Conservation (phyloP, 805 yeast species). For the Kregervanrija fluxuum region DNA sequence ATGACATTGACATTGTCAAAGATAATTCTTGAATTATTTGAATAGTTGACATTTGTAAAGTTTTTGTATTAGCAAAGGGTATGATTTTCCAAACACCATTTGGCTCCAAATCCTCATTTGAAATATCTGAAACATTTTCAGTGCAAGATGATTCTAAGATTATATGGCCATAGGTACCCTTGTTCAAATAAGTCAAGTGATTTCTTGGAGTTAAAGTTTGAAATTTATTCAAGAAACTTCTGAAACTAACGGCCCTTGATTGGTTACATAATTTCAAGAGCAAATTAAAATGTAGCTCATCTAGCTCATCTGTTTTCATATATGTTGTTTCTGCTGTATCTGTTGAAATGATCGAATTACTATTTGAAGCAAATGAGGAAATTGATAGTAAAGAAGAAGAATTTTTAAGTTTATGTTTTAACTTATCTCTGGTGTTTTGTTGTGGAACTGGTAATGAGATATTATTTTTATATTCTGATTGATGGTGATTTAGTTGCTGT, state of each 20-base stretch:
- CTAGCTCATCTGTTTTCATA: slow-evolving; percentile 29
- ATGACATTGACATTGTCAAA: slow-evolving; percentile 33
- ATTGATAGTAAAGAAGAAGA: slow-evolving; percentile 42
- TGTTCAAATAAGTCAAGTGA: slow-evolving; percentile 5
- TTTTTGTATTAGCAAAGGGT: slow-evolving; percentile 41
- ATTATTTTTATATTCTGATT: slow-evolving; percentile 22
- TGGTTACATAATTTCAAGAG: slow-evolving; percentile 31
- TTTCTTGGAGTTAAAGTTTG: slow-evolving; percentile 6
- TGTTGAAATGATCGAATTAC: not conserved
- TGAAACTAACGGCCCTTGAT: slow-evolving; percentile 26
- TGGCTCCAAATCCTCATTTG: slow-evolving; percentile 17
- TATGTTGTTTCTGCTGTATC: slow-evolving; percentile 5
- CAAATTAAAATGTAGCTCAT: slow-evolving; percentile 24
- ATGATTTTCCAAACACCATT: slow-evolving; percentile 39
- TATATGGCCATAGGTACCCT: not conserved
- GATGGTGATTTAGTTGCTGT: slow-evolving; percentile 15
- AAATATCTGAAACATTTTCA: slow-evolving; percentile 34
- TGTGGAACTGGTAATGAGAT: slow-evolving; percentile 58
- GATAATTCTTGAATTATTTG: slow-evolving; percentile 41
- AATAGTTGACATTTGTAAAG: slow-evolving; percentile 34
- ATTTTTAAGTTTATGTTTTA: slow-evolving; percentile 45
- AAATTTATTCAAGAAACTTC: slow-evolving; percentile 22
- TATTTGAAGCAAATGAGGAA: slow-evolving; percentile 20
- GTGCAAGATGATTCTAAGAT: slow-evolving; percentile 41
- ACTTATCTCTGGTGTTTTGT: slow-evolving; percentile 46